Base-by-base conservation (phyloP, 805 yeast genomes). In the Cyberlindnera xishuangbannaensis region DNA sequence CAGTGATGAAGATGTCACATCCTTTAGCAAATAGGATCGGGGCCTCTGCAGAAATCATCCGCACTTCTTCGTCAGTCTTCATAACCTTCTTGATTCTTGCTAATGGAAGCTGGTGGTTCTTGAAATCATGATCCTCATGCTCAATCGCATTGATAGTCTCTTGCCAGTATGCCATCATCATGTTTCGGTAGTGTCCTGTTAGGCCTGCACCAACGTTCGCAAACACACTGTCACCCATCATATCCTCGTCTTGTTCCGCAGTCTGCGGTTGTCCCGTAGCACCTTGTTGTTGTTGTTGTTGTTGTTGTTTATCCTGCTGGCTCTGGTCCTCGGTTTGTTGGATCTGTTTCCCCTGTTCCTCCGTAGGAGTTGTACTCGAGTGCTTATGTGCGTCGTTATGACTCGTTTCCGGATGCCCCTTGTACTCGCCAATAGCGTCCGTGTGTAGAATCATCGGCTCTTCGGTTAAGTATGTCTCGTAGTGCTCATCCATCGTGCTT, bases 11-110 rank as follows among this genome's bases (percentile, higher is more conserved):
- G 22, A 92, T 79, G 56, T 92, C 99, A 61, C 98, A 92, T 1
- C 97, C 97, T 58, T 92, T 92, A 29, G 98, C 97, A 64, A 92
- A 92, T 40, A 92, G 61, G 21, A 92, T 87, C 2, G 99, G 98
- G 1, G 97, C 97, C 62, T 92, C 99, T 3, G 98, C 97, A 43
- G 92, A 78, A 37, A 92, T 92, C 99, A 92, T 92, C 44, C 87
- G 75, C 25, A 92, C 97, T 44, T 90, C 97, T 54, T 86, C 95
- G 56, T 90, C 97, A 1, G 97, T 88, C 56, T 90, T 90, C 97
- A 90, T 90, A 25, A 90, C 97, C 58, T 90, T 90, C 55, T 92
- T 90, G 50, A 92, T 92, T 47, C 99, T 71, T 5, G 98, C 98
- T 35, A 92, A 67, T 13, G 99, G 99, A 41, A 92, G 65, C 43